Evolutionary conservation across 208 protist genomes (phyloP), one percentile per base, ranked within the genome.

Genomic region (Acanthamoeba divionensis): DNA sequence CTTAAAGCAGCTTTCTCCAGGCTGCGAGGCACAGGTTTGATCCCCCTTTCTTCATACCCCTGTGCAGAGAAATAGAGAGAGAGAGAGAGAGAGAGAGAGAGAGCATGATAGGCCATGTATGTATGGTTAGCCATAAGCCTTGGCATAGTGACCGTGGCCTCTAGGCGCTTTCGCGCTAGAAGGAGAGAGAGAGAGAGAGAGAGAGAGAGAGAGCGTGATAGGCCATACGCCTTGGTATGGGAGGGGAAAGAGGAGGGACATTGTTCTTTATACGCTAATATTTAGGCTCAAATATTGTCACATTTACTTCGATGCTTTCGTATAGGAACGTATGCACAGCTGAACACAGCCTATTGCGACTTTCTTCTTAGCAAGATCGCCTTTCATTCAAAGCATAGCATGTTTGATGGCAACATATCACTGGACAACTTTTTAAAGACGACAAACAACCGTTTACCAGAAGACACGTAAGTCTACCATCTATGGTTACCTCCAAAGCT

Each of bases 291-390:
- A n/a, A n/a, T n/a, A 41, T 41, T 41, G 36, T 41, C 15, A 69
- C 63, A n/a, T 48, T 73, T 24, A 9, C 48, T 21, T 45, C 5
- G 1, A 38, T 6, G n/a, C 44, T 2, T 2, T 26, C 48, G 21
- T 36, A 75, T n/a, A 86, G 52, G 18, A 33, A 3, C 13, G 6
- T 26, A 38, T 15, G 0, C 6, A 41, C 33, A 6, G 7, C 47
- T 66, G 31, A 33, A 55, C 52, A 8, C 55, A 21, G 54, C 77
- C 21, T 41, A 86, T 41, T 67, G 31, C 52, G 77, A 86, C 41
- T 86, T 86, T 45, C 33, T 86, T 29, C 2, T 86, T 15, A 86
- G 77, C 77, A 86, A 86, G 77, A 44, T 86, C 55, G 41, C 13
- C n/a, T 86, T 86, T 57, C 77, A 86, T 57, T 50, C 60, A 50